Conservation (phyloP, 2,329 filamentous ascomycete species). For the Ceratocystis lukuohia region DNA sequence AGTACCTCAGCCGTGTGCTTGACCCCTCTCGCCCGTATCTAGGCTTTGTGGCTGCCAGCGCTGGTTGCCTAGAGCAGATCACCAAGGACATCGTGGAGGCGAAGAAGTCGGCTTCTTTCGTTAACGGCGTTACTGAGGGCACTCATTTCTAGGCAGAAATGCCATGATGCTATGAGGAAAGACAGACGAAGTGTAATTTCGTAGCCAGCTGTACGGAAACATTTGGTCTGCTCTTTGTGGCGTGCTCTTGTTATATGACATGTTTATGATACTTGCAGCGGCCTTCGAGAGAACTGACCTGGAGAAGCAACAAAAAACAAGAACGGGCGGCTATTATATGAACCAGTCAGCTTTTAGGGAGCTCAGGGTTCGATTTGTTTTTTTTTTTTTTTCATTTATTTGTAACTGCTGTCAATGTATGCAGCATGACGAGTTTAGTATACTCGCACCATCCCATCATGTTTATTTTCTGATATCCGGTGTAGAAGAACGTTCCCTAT, state of each 20-base stretch:
- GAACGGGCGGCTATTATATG: background rate
- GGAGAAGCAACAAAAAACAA: background rate
- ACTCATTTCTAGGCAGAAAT: constrained; percentile 15
- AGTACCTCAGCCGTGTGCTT: constrained; percentile 66
- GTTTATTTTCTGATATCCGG: background rate
- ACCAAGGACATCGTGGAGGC: constrained; percentile 24
- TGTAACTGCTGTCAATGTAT: background rate
- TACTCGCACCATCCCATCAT: background rate
- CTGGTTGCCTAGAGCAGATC: constrained; percentile 46
- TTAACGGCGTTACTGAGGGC: constrained; percentile 15
- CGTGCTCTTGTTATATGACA: background rate
- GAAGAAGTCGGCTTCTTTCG: constrained; percentile 13
- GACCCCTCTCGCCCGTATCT: constrained; percentile 59
- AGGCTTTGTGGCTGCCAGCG: constrained; percentile 69
- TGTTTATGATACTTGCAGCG: background rate
- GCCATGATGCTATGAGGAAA: background rate
- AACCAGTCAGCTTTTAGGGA: background rate
- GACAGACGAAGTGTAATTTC: background rate
- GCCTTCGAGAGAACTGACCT: background rate
- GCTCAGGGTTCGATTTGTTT: background rate
- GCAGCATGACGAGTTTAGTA: background rate
- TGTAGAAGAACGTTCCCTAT: background rate
- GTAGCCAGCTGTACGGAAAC: background rate
- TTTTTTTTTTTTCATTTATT: background rate
- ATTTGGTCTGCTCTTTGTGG: background rate